Conservation (phyloP, 164 flowering plant genomes). For the Cinnamomum micranthum region DNA sequence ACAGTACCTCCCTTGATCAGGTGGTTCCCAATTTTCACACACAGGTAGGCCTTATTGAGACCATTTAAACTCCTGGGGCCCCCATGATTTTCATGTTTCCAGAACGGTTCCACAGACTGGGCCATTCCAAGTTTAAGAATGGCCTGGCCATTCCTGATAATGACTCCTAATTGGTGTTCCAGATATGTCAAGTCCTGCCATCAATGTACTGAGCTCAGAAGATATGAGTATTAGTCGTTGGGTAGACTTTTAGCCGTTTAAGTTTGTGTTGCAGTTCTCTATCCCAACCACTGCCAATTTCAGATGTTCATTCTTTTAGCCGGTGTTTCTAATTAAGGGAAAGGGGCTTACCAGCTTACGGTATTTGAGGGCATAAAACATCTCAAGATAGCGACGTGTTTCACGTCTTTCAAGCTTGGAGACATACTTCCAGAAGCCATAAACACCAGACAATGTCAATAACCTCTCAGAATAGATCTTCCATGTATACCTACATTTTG, state of each 20-base stretch:
- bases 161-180: no score
- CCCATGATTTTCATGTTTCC: no score
- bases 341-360: slow-evolving; percentile 59
- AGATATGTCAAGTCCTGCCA: no score
- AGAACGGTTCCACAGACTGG: no score
- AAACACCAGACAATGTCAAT: slow-evolving; percentile 81
- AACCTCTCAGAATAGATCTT: slow-evolving; percentile 87
- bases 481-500: slow-evolving; percentile 73
- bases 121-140: no score
- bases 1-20: no score
- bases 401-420: slow-evolving; percentile 88
- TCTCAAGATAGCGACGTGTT: slow-evolving; percentile 88
- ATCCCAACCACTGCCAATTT: background rate
- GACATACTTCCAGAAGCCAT: slow-evolving; percentile 96
- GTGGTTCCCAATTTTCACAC: no score
- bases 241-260: background rate
- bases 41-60: no score
- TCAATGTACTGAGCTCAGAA: background rate
- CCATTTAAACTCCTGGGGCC: no score
- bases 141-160: no score
- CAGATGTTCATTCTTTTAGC: background rate
- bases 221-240: background rate
- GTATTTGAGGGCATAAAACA: slow-evolving; percentile 92
- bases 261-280: background rate
- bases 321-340: background rate